Percentiles rank a stretch among this genome's conserved stretches.
phyloP scores from a whole-genome alignment of 768 basidiomycete species.

The Tricholoma hemisulphureum region DNA sequence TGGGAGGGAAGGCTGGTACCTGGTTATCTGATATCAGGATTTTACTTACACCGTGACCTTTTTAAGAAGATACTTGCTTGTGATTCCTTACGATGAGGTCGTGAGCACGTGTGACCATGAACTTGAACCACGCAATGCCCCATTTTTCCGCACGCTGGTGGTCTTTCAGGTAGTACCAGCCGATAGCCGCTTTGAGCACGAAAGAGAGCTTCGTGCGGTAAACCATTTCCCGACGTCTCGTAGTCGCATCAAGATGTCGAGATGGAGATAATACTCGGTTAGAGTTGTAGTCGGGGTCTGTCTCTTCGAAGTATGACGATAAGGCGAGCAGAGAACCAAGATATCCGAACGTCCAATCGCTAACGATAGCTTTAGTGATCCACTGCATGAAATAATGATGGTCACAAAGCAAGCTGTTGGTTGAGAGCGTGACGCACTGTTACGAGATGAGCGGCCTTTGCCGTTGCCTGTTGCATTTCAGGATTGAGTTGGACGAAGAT shows the following conservation, averaged over 20 bases:
- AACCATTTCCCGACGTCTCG: not conserved
- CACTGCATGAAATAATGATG: not conserved
- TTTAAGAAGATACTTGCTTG: not conserved
- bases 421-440: not conserved
- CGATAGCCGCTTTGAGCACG: constrained; percentile 21
- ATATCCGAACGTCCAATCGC: not conserved
- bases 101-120: constrained; percentile 19
- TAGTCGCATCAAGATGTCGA: not conserved
- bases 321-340: not conserved
- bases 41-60: not conserved
- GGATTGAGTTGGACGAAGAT: not conserved
- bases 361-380: not conserved
- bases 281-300: not conserved
- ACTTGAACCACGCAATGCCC: constrained; percentile 19
- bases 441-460: not conserved
- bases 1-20: not conserved
- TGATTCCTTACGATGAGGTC: constrained; percentile 10
- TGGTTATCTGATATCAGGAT: not conserved
- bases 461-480: not conserved
- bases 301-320: not conserved
- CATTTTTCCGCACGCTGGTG: constrained; percentile 16
- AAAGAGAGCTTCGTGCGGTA: not conserved
- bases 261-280: not conserved
- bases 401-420: not conserved
- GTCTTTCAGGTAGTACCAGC: constrained; percentile 23